phyloP scores from a whole-genome alignment of 345 rosid genomes.

The Ailanthus altissimus region DNA sequence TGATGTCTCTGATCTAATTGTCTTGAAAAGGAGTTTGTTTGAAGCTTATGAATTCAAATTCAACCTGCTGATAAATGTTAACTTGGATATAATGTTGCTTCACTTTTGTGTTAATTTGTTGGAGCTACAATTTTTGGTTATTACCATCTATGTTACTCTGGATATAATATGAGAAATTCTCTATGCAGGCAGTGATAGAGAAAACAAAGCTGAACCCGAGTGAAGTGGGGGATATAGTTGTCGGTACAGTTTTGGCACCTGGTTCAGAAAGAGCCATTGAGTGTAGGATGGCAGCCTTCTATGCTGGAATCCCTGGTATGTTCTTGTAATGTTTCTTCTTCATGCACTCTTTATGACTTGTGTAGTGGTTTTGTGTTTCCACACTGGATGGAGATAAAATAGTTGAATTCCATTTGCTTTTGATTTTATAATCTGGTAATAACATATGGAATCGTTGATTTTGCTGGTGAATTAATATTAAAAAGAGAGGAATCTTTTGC shows the following conservation, averaged over 20 bases:
- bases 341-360: background rate
- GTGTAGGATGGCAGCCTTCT: slow-evolving; percentile 90
- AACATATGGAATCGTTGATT: background rate
- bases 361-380: background rate
- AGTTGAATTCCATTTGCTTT: background rate
- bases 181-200: slow-evolving; percentile 67
- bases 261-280: slow-evolving; percentile 83
- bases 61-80: background rate
- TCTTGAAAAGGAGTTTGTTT: background rate
- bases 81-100: background rate
- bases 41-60: too few relatives aligned
- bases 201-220: slow-evolving; percentile 70
- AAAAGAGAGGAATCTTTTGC: background rate
- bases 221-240: slow-evolving; percentile 91
- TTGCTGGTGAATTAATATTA: background rate
- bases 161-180: slow-evolving; percentile 5
- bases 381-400: background rate
- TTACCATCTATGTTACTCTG: background rate
- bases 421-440: too few relatives aligned
- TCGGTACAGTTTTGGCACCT: slow-evolving; percentile 89
- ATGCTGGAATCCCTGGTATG: slow-evolving; percentile 91
- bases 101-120: background rate
- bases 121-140: background rate
- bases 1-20: slow-evolving; percentile 1
- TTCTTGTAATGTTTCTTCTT: slow-evolving; percentile 1